A percentile compares a stretch with the other conserved stretches of the same genome.
Evolutionary conservation across 2,329 filamentous ascomycete genomes (phyloP).

Genomic region (Mycosphaerella arachidis): DNA sequence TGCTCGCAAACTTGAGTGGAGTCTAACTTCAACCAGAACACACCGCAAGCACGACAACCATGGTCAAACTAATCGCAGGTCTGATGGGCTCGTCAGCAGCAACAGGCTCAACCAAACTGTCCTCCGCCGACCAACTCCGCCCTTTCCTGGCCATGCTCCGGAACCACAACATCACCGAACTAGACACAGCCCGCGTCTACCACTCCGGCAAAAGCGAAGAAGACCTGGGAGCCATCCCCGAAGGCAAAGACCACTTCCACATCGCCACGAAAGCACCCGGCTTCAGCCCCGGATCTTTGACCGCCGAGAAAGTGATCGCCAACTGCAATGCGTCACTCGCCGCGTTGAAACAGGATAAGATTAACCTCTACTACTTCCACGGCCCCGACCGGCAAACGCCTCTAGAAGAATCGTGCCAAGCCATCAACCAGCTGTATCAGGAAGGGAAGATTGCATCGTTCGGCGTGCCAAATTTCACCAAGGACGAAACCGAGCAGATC

Average conservation of each 20-base stretch:
- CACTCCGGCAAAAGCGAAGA: slow-evolving; percentile 38
- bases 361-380: slow-evolving; percentile 43
- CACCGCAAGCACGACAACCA: slow-evolving; percentile 5
- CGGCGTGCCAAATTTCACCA: slow-evolving; percentile 45
- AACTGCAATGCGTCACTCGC: slow-evolving; percentile 25
- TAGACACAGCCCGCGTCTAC: slow-evolving; percentile 40
- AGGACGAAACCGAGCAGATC: slow-evolving; percentile 47
- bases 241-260: slow-evolving; percentile 20
- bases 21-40: background rate
- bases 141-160: slow-evolving; percentile 32
- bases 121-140: slow-evolving; percentile 17
- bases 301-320: slow-evolving; percentile 24
- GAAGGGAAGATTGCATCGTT: slow-evolving; percentile 45
- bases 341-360: slow-evolving; percentile 26
- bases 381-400: slow-evolving; percentile 45
- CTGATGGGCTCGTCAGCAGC: slow-evolving; percentile 28
- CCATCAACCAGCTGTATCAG: slow-evolving; percentile 44
- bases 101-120: slow-evolving; percentile 21
- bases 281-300: slow-evolving; percentile 23
- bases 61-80: slow-evolving; percentile 29
- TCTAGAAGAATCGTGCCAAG: slow-evolving; percentile 44
- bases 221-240: slow-evolving; percentile 37
- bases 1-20: background rate
- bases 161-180: slow-evolving; percentile 30
- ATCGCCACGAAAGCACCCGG: slow-evolving; percentile 31